phyloP scores from a whole-genome alignment of 129 eudicot genomes.

The Pseudognaphalium luteoalbum region DNA sequence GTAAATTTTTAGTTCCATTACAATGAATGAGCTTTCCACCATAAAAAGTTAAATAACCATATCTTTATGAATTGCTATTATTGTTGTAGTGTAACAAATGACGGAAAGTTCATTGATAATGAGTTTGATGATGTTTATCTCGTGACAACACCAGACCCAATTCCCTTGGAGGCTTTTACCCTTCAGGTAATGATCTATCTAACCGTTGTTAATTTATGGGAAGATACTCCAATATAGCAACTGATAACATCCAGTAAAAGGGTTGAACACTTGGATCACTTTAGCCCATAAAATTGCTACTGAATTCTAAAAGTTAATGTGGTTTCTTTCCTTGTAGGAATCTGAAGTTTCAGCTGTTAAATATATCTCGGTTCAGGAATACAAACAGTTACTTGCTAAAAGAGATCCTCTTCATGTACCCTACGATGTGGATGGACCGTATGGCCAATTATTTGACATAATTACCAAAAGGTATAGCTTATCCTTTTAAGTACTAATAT shows the following conservation, averaged over 20 bases:
- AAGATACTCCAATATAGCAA: not conserved
- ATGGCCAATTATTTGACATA: conserved; percentile 78
- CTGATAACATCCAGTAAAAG: not conserved
- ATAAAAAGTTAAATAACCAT: too few relatives aligned
- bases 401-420: conserved; percentile 80
- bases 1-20: too few relatives aligned
- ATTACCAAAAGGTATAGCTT: conserved; percentile 60
- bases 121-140: conserved; percentile 91
- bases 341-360: conserved; percentile 97
- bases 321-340: conserved; percentile 47
- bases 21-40: too few relatives aligned
- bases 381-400: conserved; percentile 61
- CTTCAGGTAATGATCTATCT: conserved; percentile 61
- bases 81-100: conserved; percentile 71
- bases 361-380: conserved; percentile 72
- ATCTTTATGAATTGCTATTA: not conserved
- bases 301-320: conserved; percentile 16
- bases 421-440: conserved; percentile 65
- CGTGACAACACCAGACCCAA: conserved; percentile 81
- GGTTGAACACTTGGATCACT: conserved; percentile 9
- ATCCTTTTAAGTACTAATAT: not conserved
- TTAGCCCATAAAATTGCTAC: not conserved
- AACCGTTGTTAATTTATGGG: not conserved
- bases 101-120: conserved; percentile 78
- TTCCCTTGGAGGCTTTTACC: conserved; percentile 93